Evolutionary conservation across 208 protist genomes (phyloP).

Genomic region (Trypanosoma rangeli): DNA sequence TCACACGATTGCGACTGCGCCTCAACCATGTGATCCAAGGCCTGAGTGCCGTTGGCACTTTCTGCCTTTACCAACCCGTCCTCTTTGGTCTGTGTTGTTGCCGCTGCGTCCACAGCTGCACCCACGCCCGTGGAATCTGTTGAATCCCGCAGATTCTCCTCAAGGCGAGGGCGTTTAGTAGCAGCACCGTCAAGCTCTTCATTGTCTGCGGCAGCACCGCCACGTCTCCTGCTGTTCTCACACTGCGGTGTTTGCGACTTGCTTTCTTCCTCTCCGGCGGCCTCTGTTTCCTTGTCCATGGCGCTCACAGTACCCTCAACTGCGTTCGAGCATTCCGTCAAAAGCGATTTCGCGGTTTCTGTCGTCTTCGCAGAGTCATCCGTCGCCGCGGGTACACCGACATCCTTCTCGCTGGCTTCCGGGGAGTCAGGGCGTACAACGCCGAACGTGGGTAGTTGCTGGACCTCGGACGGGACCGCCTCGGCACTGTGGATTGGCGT

Average conservation of each 20-base stretch:
- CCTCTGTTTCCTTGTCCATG: not conserved
- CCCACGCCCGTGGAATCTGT: constrained; percentile 1
- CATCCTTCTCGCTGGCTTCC: not conserved
- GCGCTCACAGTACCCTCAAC: not conserved
- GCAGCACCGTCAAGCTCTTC: not conserved
- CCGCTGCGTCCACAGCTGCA: not conserved
- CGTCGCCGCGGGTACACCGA: not conserved
- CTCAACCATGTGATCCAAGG: not conserved
- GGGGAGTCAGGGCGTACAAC: not conserved
- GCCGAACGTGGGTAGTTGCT: not conserved
- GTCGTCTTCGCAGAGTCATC: not conserved
- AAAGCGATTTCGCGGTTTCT: not conserved
- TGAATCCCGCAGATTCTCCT: constrained; percentile 1
- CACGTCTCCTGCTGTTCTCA: not conserved
- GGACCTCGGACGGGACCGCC: not conserved
- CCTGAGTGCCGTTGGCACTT: not conserved
- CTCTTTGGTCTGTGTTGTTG: not conserved
- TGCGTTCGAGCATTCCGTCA: not conserved
- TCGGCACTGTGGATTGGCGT: not conserved
- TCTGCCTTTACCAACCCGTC: constrained; percentile 2
- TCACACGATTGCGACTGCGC: not conserved
- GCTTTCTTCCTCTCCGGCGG: not conserved
- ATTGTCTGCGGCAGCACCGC: not conserved
- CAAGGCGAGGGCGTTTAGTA: constrained; percentile 4
- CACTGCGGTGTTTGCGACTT: not conserved